Base-by-base conservation (phyloP, 768 basidiomycete genomes). In the Tremella fuciformis region DNA sequence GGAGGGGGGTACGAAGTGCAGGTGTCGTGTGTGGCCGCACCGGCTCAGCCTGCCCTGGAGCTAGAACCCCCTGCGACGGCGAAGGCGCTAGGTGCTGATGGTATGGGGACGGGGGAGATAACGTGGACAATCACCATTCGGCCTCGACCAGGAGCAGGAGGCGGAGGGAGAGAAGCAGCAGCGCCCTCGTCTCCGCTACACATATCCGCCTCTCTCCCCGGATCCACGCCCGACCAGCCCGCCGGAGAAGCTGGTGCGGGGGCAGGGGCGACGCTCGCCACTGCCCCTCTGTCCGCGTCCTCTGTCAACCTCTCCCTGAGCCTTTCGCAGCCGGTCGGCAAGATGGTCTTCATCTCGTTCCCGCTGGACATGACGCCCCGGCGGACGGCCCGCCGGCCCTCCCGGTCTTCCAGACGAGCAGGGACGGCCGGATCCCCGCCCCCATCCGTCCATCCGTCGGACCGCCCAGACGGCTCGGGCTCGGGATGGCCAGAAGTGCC, bases 91-190 rank as follows among this genome's bases (percentile, higher is more conserved):
- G 29, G 11, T n/a, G n/a, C n/a, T n/a, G n/a, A n/a, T n/a, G n/a
- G n/a, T n/a, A n/a, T n/a, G 29, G 22, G 26, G 42, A 29, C 16
- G 22, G 62, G 58, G 25, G 66, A 73, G 53, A 88, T 84, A 21
- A 88, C 87, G 62, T 85, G 86, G 13, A 84, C 84, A 59, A 79
- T 77, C 4, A 84, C 91, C 38, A 66, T 75, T 15, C 57, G 67
- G 9, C 53, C 51, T 1, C 24, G 38, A 19, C 56, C 56, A 16
- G 29, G 29, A 34, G 29, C 29, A 34, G 47, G 21, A 13, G 26
- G 21, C 4, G 16, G 24, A 25, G 24, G 41, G n/a, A 37, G n/a
- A 26, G 46, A 18, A 21, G 13, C 29, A 25, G n/a, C 21, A 24
- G 3, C 41, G n/a, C 25, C 60, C 8, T 29, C 47, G 4, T 59